phyloP scores from a whole-genome alignment of 345 rosid species.

The Citrus australasica region DNA sequence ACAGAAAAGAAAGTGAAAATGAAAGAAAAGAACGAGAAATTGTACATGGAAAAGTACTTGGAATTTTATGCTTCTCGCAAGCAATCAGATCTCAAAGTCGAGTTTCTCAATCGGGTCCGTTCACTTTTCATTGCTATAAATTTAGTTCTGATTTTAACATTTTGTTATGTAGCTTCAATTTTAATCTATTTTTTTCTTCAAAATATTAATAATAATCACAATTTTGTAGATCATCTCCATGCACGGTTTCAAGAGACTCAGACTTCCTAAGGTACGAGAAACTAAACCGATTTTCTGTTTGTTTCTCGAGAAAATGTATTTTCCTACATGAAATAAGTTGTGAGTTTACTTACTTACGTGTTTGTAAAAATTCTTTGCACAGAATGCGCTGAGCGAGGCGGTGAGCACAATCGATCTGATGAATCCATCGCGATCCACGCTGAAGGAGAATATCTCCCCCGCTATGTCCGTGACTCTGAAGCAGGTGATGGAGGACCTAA shows the following conservation, averaged over 20 bases:
- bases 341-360: background rate
- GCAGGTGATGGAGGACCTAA: conserved; percentile 32
- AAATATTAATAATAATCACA: background rate
- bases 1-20: background rate
- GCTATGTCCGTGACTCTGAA: conserved; percentile 16
- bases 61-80: conserved; percentile 25
- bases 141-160: background rate
- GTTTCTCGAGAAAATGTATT: background rate
- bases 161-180: background rate
- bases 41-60: conserved; percentile 32
- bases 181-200: background rate
- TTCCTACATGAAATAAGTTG: too few species aligned
- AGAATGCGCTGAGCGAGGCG: conserved; percentile 38
- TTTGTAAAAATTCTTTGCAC: background rate
- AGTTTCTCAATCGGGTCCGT: conserved; percentile 38
- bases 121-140: background rate
- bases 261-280: conserved; percentile 12
- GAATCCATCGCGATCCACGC: conserved; percentile 55
- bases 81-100: conserved; percentile 20
- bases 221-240: conserved; percentile 36
- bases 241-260: conserved; percentile 40
- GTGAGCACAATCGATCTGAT: conserved; percentile 31
- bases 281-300: background rate
- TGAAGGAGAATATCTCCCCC: conserved; percentile 29
- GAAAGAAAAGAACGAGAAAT: conserved; percentile 3